Evolutionary conservation across 495 filamentous ascomycete species (phyloP), one percentile per base, ranked within the genome.

Genomic region (Cryomyces antarcticus): DNA sequence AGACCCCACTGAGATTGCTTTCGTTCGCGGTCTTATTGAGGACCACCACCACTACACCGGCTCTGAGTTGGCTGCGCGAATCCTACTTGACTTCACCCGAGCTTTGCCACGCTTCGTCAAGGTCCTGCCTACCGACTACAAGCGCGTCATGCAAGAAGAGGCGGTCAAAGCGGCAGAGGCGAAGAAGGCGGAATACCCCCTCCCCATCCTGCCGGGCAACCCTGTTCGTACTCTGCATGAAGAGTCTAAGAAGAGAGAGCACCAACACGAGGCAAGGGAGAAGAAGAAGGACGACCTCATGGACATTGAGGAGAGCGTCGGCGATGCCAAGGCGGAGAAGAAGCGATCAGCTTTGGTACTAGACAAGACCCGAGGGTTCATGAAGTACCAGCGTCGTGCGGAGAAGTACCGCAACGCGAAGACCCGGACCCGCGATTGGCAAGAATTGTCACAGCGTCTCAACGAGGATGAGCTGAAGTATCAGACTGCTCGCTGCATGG

Each of bases 41-140:
- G 89, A 99, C 53, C 89, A 99, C 54, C 92, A 95, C 61, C 89
- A 99, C 58, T 99, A 96, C 68, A 99, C 89, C 37, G 89, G 89
- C 47, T 99, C 89, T 27, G 89, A 95, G 66, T 71, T 94, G 39
- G 89, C 89, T 13, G 93, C 93, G 49, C 82, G 92, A 48, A 81
- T 95, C 48, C 70, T 99, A 7, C 71, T 96, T n/a, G 89, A 99
- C 65, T 99, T 96, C 66, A 93, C 74, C 58, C 77, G 88, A 43
- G 92, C 89, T 33, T 77, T 99, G 31, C 78, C 77, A 28, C 78
- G 85, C 47, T 93, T 99, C 52, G 72, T 95, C 63, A 96, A 96
- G 68, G 78, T 96, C 28, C 68, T 99, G 42, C 89, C 89, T 0
- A 84, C 80, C 10, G 89, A 99, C 64, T 99, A 96, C 69, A 99